Conservation (phyloP, 768 basidiomycete genomes). For the Mrakia hoshinonis region DNA sequence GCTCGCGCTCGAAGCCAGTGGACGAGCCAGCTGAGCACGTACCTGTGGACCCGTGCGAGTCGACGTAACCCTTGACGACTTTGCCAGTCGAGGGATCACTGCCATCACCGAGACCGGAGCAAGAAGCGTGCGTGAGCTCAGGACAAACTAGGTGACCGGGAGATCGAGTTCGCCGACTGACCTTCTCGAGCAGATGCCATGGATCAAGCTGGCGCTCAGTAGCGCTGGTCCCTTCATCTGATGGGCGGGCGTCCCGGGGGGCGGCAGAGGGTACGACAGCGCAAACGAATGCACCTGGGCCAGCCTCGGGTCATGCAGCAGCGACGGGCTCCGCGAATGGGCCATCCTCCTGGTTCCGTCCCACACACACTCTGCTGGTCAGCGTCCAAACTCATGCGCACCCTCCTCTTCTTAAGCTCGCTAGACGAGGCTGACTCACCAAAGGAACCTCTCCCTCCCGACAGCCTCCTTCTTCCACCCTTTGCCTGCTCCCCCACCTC, state of each 20-base stretch:
- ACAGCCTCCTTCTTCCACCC: conserved; percentile 27
- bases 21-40: background rate
- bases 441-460: conserved; percentile 18
- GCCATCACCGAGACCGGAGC: background rate
- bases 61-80: conserved; percentile 28
- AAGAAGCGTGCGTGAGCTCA: no score
- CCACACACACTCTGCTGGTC: no score
- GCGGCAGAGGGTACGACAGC: conserved; percentile 24
- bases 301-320: conserved; percentile 24
- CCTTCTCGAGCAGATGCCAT: conserved; percentile 22
- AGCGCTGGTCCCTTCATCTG: conserved; percentile 19
- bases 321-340: conserved; percentile 9
- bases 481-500: conserved; percentile 16
- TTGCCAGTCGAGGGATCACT: conserved; percentile 18
- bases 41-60: conserved; percentile 9
- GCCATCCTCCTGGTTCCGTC: conserved; percentile 3
- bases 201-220: conserved; percentile 7
- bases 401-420: background rate
- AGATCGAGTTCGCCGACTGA: background rate
- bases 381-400: background rate
- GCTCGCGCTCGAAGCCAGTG: background rate
- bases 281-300: conserved; percentile 11
- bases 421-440: conserved; percentile 4
- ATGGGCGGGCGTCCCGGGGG: conserved; percentile 19
- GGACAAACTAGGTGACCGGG: no score